phyloP scores from a whole-genome alignment of 345 rosid genomes.

The Arabis alpina region DNA sequence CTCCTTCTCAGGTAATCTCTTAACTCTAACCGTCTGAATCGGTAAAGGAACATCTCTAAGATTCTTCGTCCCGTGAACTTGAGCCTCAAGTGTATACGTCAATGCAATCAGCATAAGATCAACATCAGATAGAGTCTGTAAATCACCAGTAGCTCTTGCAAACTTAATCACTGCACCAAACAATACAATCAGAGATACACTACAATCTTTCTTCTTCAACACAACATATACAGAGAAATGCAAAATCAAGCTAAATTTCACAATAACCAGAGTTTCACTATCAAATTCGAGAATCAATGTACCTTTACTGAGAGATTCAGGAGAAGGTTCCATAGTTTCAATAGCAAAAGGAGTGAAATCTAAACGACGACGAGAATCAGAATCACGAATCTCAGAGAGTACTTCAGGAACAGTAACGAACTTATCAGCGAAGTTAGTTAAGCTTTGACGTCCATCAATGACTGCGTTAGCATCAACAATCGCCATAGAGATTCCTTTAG shows the following conservation, averaged over 20 bases:
- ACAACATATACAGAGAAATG: neutral
- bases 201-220: slow-evolving; percentile 2
- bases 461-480: slow-evolving; percentile 92
- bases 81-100: slow-evolving; percentile 78
- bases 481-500: slow-evolving; percentile 73
- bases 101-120: slow-evolving; percentile 86
- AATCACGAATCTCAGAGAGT: slow-evolving; percentile 81
- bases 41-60: slow-evolving; percentile 83
- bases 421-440: slow-evolving; percentile 62
- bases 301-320: slow-evolving; percentile 86
- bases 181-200: too few relatives aligned
- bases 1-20: slow-evolving; percentile 85
- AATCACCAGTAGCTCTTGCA: slow-evolving; percentile 89
- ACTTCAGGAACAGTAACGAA: slow-evolving; percentile 90
- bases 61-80: slow-evolving; percentile 76
- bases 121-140: slow-evolving; percentile 87
- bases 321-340: slow-evolving; percentile 83
- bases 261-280: neutral
- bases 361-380: slow-evolving; percentile 85
- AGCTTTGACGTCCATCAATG: slow-evolving; percentile 68
- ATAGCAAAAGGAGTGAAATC: slow-evolving; percentile 69
- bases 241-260: neutral
- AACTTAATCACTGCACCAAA: slow-evolving; percentile 73
- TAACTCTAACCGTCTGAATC: slow-evolving; percentile 69
- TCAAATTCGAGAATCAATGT: neutral